Evolutionary conservation across 1,139 yeast species (phyloP).

Genomic region (Diutina rugosa): DNA sequence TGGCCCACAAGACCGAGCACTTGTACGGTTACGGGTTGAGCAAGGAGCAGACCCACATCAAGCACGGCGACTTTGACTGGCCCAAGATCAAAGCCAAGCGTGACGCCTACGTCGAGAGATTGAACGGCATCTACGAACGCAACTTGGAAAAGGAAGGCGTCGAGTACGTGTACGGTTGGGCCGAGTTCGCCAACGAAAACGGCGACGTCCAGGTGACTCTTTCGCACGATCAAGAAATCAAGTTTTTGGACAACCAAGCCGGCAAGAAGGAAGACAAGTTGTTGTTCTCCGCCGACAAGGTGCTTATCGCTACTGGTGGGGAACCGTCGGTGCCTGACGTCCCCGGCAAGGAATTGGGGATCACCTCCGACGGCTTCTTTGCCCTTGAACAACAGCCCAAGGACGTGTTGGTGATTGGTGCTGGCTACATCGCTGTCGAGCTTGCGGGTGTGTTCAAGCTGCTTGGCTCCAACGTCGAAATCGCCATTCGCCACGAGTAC

Average conservation of each 20-base stretch:
- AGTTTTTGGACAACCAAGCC: slow-evolving; percentile 17
- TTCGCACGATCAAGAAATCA: slow-evolving; percentile 27
- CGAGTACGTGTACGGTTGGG: slow-evolving; percentile 80
- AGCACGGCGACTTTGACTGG: slow-evolving; percentile 65
- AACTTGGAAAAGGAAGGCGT: slow-evolving; percentile 84
- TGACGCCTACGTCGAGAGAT: slow-evolving; percentile 77
- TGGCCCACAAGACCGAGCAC: slow-evolving; percentile 62
- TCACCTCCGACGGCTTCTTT: slow-evolving; percentile 87
- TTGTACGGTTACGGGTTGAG: slow-evolving; percentile 75
- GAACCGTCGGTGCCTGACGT: slow-evolving; percentile 50
- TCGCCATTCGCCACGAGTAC: slow-evolving; percentile 83
- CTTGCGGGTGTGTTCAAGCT: slow-evolving; percentile 88
- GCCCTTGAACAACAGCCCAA: slow-evolving; percentile 72
- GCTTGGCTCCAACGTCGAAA: slow-evolving; percentile 76
- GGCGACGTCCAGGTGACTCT: slow-evolving; percentile 70
- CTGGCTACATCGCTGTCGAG: slow-evolving; percentile 95
- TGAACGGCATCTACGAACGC: slow-evolving; percentile 87
- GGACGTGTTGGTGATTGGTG: slow-evolving; percentile 90
- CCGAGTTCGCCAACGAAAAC: slow-evolving; percentile 45
- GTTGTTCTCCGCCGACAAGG: slow-evolving; percentile 64
- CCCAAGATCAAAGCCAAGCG: slow-evolving; percentile 65
- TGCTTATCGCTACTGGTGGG: slow-evolving; percentile 92
- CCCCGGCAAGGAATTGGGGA: slow-evolving; percentile 76
- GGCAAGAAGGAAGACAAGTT: slow-evolving; percentile 38
- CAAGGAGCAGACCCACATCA: slow-evolving; percentile 27